A percentile compares a stretch with the other conserved stretches of the same genome.
Conservation (phyloP, 768 basidiomycete genomes). For the Dioszegia hungarica region DNA sequence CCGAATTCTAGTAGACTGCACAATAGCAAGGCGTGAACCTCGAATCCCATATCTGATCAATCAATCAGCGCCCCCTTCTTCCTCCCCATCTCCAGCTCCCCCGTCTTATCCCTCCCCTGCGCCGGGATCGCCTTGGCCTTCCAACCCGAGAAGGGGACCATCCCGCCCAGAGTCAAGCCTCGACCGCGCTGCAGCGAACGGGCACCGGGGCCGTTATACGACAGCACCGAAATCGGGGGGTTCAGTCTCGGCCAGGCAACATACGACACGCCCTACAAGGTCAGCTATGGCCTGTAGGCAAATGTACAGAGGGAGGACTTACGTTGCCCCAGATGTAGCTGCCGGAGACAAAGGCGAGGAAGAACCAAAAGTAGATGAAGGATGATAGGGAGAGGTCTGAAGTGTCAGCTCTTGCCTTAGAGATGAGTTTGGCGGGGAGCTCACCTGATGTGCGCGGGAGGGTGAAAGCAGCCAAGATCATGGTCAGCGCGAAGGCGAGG, state of each 20-base stretch:
- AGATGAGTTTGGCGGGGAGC: conserved; percentile 40
- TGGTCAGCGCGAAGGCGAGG: conserved; percentile 73
- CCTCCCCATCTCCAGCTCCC: conserved; percentile 75
- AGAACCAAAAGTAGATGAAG: conserved; percentile 73
- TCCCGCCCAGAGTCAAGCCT: conserved; percentile 55
- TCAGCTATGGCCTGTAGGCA: not conserved
- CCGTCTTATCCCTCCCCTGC: conserved; percentile 49
- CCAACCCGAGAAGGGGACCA: conserved; percentile 34
- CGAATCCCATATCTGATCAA: too few species aligned
- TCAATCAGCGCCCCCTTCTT: conserved; percentile 61
- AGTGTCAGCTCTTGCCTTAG: not conserved
- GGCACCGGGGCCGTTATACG: conserved; percentile 84
- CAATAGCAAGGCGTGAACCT: too few species aligned
- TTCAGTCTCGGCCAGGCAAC: conserved; percentile 89
- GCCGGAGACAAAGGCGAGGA: conserved; percentile 59
- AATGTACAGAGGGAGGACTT: conserved; percentile 4
- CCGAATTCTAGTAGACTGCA: too few species aligned
- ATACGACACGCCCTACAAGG: conserved; percentile 76
- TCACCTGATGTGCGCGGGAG: conserved; percentile 80
- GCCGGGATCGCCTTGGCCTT: conserved; percentile 23
- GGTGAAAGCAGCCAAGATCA: conserved; percentile 80
- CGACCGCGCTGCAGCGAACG: conserved; percentile 68
- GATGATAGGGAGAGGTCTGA: conserved; percentile 79
- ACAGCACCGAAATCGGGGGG: conserved; percentile 70
- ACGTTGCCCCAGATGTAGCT: conserved; percentile 60